These are phyloP conservation scores for Echium plantagineum DNA, from an alignment of 257 asterid genomes.

Conservation along the genomic window DNA sequence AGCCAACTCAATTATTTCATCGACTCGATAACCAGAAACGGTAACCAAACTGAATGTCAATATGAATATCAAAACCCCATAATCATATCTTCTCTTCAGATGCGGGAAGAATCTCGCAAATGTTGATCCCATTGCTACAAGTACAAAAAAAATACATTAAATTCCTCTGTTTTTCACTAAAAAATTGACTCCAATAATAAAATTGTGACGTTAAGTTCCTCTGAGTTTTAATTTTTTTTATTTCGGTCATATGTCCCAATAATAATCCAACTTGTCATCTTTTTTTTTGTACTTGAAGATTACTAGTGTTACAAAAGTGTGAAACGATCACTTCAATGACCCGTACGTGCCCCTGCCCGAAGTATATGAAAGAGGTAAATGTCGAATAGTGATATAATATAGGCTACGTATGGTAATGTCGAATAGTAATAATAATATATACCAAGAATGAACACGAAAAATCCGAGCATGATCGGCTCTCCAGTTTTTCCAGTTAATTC, in stretches of 20 bases:
- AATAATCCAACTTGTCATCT: too few relatives aligned
- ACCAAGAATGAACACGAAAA: conserved; percentile 57
- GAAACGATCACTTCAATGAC: too few relatives aligned
- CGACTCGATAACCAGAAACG: conserved; percentile 61
- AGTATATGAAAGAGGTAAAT: too few relatives aligned
- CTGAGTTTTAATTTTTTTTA: too few relatives aligned
- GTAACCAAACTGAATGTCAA: conserved; percentile 65
- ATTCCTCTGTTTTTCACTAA: neutral
- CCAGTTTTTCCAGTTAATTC: conserved; percentile 45
- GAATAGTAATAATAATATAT: neutral
- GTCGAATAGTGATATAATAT: too few relatives aligned
- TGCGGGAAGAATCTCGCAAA: conserved; percentile 51
- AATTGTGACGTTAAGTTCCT: neutral
- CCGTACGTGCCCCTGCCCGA: too few relatives aligned
- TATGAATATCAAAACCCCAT: conserved; percentile 61
- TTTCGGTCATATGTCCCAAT: too few relatives aligned
- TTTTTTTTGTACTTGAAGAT: too few relatives aligned
- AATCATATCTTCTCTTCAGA: conserved; percentile 56
- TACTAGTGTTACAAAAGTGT: too few relatives aligned
- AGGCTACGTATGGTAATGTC: too few relatives aligned
- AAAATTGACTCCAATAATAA: too few relatives aligned
- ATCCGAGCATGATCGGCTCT: conserved; percentile 54
- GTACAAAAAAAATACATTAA: neutral
- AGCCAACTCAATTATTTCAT: conserved; percentile 37
- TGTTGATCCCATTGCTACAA: conserved; percentile 48